A percentile compares a stretch with the other conserved stretches of the same genome.
These are phyloP conservation scores for Xylariales sp. DNA, from an alignment of 2,329 filamentous ascomycete genomes.

Conservation along the genomic window DNA sequence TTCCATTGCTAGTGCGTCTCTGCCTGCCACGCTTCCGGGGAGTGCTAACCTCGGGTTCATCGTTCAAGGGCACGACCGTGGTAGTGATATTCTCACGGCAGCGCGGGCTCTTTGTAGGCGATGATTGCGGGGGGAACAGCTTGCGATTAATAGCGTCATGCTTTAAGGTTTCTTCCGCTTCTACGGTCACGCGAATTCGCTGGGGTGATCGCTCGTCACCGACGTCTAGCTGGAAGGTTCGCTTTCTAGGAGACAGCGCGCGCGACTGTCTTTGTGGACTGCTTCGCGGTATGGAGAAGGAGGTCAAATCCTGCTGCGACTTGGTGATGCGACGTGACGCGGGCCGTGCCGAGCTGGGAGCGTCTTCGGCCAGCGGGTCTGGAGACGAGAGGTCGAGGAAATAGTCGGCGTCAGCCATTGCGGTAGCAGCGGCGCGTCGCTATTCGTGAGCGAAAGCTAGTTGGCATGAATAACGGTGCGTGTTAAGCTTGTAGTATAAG, in stretches of 20 bases:
- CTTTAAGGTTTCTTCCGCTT: conserved; percentile 54
- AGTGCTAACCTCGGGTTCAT: conserved; percentile 48
- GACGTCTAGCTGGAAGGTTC: conserved; percentile 67
- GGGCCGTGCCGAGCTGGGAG: conserved; percentile 44
- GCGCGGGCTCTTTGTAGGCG: conserved; percentile 53
- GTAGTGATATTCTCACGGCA: conserved; percentile 56
- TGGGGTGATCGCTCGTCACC: conserved; percentile 63
- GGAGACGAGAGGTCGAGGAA: conserved; percentile 51
- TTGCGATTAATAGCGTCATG: conserved; percentile 50
- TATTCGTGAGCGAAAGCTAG: background rate
- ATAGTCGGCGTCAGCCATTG: conserved; percentile 43
- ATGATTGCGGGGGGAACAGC: conserved; percentile 52
- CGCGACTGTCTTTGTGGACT: conserved; percentile 54
- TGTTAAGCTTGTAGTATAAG: conserved; percentile 8
- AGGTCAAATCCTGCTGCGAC: conserved; percentile 49
- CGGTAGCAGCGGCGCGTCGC: conserved; percentile 35
- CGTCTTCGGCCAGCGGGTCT: conserved; percentile 50
- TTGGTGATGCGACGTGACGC: conserved; percentile 44
- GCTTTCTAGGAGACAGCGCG: conserved; percentile 63
- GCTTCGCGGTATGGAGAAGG: conserved; percentile 59
- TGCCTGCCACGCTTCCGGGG: conserved; percentile 60
- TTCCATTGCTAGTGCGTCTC: conserved; percentile 61
- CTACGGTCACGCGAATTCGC: conserved; percentile 66
- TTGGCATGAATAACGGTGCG: conserved; percentile 27
- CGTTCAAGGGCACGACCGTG: conserved; percentile 62